Conservation (phyloP, 2,329 filamentous ascomycete genomes). For the Geoglossum cookeanum region DNA sequence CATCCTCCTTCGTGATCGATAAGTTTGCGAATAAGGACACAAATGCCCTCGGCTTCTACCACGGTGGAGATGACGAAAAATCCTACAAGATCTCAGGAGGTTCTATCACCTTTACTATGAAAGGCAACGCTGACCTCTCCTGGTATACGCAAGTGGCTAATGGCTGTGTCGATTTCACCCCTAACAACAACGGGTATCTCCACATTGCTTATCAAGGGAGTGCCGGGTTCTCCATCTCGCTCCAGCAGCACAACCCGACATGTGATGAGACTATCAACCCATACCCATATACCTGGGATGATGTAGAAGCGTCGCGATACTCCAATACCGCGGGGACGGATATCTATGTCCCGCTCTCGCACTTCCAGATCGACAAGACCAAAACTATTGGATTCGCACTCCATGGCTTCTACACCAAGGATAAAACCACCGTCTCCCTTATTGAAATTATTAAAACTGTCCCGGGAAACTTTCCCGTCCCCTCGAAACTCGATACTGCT, state of each 20-base stretch:
- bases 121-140: constrained; percentile 37
- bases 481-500: constrained; percentile 41
- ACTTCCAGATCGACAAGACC: constrained; percentile 42
- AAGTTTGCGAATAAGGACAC: constrained; percentile 31
- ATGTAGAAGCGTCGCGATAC: constrained; percentile 44
- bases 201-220: constrained; percentile 45
- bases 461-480: constrained; percentile 32
- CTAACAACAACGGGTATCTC: constrained; percentile 38
- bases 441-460: constrained; percentile 41
- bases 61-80: constrained; percentile 44
- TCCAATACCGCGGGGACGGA: constrained; percentile 26
- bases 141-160: constrained; percentile 40
- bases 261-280: constrained; percentile 37
- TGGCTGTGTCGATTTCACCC: constrained; percentile 35
- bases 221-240: constrained; percentile 41
- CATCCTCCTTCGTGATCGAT: constrained; percentile 38
- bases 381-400: constrained; percentile 40
- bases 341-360: constrained; percentile 47
- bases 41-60: constrained; percentile 45
- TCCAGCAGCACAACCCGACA: constrained; percentile 45
- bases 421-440: constrained; percentile 31
- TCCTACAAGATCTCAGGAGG: constrained; percentile 30
- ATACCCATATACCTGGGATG: constrained; percentile 49
- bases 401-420: constrained; percentile 41
- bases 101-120: constrained; percentile 35